Evolutionary conservation across 1,139 yeast genomes (phyloP).

Genomic region (Lizanozyma gosingica): DNA sequence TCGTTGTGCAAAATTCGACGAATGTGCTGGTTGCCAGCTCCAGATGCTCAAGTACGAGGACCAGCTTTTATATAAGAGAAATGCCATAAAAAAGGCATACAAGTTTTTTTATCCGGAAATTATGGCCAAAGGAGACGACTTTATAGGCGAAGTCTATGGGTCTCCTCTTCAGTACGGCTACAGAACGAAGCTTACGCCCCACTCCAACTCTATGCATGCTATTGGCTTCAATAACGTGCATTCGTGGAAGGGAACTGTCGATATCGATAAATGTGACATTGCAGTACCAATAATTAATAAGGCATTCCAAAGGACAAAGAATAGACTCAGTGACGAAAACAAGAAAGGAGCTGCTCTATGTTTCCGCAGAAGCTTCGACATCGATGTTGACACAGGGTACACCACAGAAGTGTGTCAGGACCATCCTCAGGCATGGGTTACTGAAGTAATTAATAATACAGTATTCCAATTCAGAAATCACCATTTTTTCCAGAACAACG

Average conservation of each 20-base stretch:
- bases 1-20: slow-evolving; percentile 66
- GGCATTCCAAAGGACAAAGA: slow-evolving; percentile 10
- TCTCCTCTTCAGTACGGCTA: slow-evolving; percentile 29
- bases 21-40: slow-evolving; percentile 46
- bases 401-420: slow-evolving; percentile 17
- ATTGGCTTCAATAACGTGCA: slow-evolving; percentile 25
- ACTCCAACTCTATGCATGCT: slow-evolving; percentile 11
- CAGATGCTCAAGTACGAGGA: slow-evolving; percentile 36
- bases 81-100: slow-evolving; percentile 26
- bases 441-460: slow-evolving; percentile 22
- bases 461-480: slow-evolving; percentile 25
- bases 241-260: slow-evolving; percentile 16
- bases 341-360: slow-evolving; percentile 12
- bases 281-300: slow-evolving; percentile 20
- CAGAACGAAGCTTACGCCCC: slow-evolving; percentile 32
- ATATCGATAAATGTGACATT: slow-evolving; percentile 23
- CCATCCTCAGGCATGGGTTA: slow-evolving; percentile 16
- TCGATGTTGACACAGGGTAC: slow-evolving; percentile 27
- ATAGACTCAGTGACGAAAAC: slow-evolving; percentile 6
- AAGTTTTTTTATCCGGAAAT: slow-evolving; percentile 22
- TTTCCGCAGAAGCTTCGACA: slow-evolving; percentile 26
- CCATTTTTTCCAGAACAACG: slow-evolving; percentile 30
- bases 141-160: slow-evolving; percentile 12
- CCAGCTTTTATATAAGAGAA: slow-evolving; percentile 25
- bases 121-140: background rate